These are phyloP conservation scores for Didymella pomorum DNA, from an alignment of 2,329 filamentous ascomycete genomes.

Conservation along the genomic window DNA sequence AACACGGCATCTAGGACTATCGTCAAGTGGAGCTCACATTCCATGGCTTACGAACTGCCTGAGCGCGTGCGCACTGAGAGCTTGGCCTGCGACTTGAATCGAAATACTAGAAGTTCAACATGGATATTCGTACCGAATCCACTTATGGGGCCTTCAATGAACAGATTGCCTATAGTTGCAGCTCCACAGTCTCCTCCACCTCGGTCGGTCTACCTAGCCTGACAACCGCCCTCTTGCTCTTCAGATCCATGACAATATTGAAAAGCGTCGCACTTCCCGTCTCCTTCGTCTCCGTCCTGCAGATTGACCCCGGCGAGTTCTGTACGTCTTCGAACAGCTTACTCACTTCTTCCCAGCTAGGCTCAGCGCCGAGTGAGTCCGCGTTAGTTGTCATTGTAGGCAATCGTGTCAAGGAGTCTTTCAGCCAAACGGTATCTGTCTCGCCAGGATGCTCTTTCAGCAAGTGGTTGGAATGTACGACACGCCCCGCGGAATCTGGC, in stretches of 20 bases:
- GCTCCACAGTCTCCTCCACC: slow-evolving; percentile 35
- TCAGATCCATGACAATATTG: slow-evolving; percentile 50
- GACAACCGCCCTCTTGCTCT: slow-evolving; percentile 39
- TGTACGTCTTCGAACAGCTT: slow-evolving; percentile 54
- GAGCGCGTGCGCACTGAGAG: background rate
- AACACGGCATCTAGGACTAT: background rate
- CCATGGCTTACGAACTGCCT: background rate
- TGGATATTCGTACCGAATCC: background rate
- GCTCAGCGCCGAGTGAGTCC: slow-evolving; percentile 29
- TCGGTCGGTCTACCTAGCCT: slow-evolving; percentile 44
- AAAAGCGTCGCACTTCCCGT: slow-evolving; percentile 47
- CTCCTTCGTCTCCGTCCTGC: slow-evolving; percentile 33
- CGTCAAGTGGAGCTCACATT: background rate
- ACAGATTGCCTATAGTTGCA: slow-evolving; percentile 28
- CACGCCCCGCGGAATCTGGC: slow-evolving; percentile 44
- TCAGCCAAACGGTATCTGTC: slow-evolving; percentile 53
- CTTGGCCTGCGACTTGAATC: background rate
- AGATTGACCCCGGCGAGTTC: slow-evolving; percentile 50
- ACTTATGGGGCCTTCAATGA: background rate
- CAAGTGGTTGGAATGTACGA: slow-evolving; percentile 57
- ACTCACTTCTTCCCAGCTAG: slow-evolving; percentile 41
- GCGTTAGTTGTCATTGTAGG: slow-evolving; percentile 49
- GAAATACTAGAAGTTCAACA: background rate
- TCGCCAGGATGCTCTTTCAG: slow-evolving; percentile 50
- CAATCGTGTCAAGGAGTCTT: slow-evolving; percentile 51